Evolutionary conservation across 192 early-diverging fungal genomes (phyloP), one percentile per base, ranked within the genome.

Genomic region (Coemansia pectinata): DNA sequence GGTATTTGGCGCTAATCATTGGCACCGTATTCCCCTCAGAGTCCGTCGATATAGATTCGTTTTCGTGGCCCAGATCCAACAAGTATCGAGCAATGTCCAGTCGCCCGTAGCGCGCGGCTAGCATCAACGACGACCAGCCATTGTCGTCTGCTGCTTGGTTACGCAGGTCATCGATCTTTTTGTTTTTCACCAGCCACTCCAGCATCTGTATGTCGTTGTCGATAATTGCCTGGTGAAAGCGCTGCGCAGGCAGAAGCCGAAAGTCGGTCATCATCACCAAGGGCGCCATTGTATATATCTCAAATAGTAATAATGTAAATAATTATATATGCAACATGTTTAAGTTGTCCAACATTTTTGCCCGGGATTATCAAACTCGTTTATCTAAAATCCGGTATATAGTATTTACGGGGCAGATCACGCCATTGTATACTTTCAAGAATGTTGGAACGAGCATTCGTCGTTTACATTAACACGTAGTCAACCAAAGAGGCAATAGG

Each of bases 51-150:
- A 70, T 71, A 0, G 50, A 34, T 44, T 82, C 79, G 7, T 74
- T 42, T 15, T 82, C 79, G 65, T 82, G 79, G 3, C 75, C 79
- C 42, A 82, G 44, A 4, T 74, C 75, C 48, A 82, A 27, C 48
- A 82, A 38, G 29, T 77, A 82, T 11, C 66, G 60, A n/a, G 66
- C 67, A 42, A 82, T 73, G 1, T 77, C 79, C 10, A 29, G 53
- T n/a, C 67, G 79, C 3, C 69, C 70, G 34, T 77, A 74, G 40
- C 79, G 74, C 6, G 79, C 79, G 1, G 79, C 79, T 1, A 82
- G 79, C 79, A 82, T 82, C 45, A 82, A 71, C 8, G 79, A 82
- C 15, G 79, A 59, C 79, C 79, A 82, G 67, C 69, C 65, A 38
- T 65, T 73, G 2, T 68, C 66, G 58, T 82, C 79, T 17, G 69